Base-by-base conservation (phyloP, 75 land plant species). In the Selaginella tamariscina region DNA sequence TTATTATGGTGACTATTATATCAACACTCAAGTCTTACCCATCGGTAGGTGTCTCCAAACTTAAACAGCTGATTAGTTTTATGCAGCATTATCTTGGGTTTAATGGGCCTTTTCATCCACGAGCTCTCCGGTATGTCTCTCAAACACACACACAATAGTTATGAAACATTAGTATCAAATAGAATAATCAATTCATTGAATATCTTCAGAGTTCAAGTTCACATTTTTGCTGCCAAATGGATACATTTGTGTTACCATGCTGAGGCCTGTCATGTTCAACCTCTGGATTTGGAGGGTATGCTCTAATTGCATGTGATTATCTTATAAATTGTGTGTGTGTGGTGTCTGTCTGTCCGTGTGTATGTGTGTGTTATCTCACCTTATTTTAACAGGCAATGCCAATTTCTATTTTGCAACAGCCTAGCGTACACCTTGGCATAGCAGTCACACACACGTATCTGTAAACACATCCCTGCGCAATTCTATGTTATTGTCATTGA, bases 201-300 rank as follows among this genome's bases (percentile, higher is more conserved):
- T 39, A 26, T 22, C 1, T 39, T 39, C 89, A 91, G 97, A 82
- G 27, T 78, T 91, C 79, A 73, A 76, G n/a, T 88, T 82, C 55
- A 80, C 85, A 0, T 91, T 86, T 70, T 75, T 88, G 59, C 81
- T 91, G 27, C 77, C 88, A 68, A 82, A 83, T 64, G 93, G 94
- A 11, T 91, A 82, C 55, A 57, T 84, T 32, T 84, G 89, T 29
- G 80, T 88, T 55, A 71, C 74, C 30, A 76, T 88, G 13, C 85
- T 91, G 11, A 84, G 97, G 73, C 94, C 97, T 66, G 93, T 88
- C 13, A 91, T 91, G 97, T 91, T 88, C 81, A 91, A 88, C 66
- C 77, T 91, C 2, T 88, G 96, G 96, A 91, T 91, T 56, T 91
- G 88, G 88, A 91, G 96, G 88, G 96, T 90, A 79, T 57, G n/a